Evolutionary conservation across 768 basidiomycete genomes (phyloP), one percentile per base, ranked within the genome.

Genomic region (Pisolithus orientalis): DNA sequence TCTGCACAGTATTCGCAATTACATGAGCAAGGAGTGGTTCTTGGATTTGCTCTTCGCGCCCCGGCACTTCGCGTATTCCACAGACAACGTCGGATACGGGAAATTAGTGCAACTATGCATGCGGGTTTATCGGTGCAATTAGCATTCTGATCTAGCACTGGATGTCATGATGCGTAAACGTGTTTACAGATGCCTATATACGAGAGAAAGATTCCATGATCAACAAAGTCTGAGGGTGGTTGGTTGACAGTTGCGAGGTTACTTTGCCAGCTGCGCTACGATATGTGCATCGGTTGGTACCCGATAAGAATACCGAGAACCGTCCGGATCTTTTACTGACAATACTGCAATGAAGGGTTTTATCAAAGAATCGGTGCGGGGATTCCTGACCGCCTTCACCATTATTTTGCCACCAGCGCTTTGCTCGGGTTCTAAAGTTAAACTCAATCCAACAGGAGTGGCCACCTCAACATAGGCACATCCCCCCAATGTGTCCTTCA

Each of bases 11-110:
- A 84, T 96, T 50, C 80, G 93, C 59, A 95, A 95, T 66, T 95
- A 95, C 64, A 94, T 95, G 83, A 87, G 87, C 71, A 94, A 93
- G 63, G 80, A 84, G 10, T 95, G 93, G 93, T 94, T 94, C 71
- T 69, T 92, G 56, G 75, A 84, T 55, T 85, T 60, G 80, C 83
- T 5, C 67, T 85, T 57, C 68, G 76, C n/a, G n/a, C 39, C 68
- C 74, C 0, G 77, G 80, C 53, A 77, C 80, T 0, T 78, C 85
- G 3, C 71, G 77, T 5, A 71, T 85, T 39, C 40, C 40, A 6
- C 17, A 45, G 28, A n/a, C 44, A 4, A 13, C 6, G 3, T 44
- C 25, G 14, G 25, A 44, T 3, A 5, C 34, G 13, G 34, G 10
- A 34, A 34, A 34, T 13, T 21, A 21, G 21, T 21, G 21, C 21